These are phyloP conservation scores for Flaveria floridana DNA, from an alignment of 140 eudicot genomes.

Conservation along the genomic window DNA sequence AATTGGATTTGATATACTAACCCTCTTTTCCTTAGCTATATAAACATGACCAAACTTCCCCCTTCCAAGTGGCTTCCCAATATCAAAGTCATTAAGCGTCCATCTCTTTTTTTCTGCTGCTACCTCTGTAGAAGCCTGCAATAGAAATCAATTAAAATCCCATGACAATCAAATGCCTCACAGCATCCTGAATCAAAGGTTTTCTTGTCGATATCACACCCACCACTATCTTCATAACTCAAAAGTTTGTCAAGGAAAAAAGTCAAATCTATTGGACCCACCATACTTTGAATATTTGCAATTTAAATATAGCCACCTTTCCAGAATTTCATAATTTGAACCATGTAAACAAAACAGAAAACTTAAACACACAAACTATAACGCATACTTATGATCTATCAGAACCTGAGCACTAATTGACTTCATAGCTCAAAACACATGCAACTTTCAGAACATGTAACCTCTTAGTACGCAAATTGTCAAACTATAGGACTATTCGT, in stretches of 20 bases:
- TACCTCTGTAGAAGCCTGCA: slow-evolving; percentile 54
- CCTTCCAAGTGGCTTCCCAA: slow-evolving; percentile 89
- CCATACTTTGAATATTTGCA: neutral
- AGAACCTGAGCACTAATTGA: neutral
- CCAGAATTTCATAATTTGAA: neutral
- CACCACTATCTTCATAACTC: neutral
- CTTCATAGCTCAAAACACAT: neutral
- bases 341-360: neutral
- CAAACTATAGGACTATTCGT: no score
- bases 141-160: neutral
- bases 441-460: neutral
- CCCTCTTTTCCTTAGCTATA: slow-evolving; percentile 90
- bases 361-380: neutral
- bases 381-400: neutral
- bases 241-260: neutral
- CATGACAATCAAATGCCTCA: neutral
- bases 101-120: slow-evolving; percentile 70
- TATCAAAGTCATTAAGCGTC: slow-evolving; percentile 79
- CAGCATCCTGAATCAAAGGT: neutral
- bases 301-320: neutral
- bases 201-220: neutral
- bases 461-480: no score
- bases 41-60: slow-evolving; percentile 95
- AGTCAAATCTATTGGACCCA: neutral
- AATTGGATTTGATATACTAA: slow-evolving; percentile 33